Base-by-base conservation (phyloP, 2,329 filamentous ascomycete genomes). In the Tolypocladium sp. region DNA sequence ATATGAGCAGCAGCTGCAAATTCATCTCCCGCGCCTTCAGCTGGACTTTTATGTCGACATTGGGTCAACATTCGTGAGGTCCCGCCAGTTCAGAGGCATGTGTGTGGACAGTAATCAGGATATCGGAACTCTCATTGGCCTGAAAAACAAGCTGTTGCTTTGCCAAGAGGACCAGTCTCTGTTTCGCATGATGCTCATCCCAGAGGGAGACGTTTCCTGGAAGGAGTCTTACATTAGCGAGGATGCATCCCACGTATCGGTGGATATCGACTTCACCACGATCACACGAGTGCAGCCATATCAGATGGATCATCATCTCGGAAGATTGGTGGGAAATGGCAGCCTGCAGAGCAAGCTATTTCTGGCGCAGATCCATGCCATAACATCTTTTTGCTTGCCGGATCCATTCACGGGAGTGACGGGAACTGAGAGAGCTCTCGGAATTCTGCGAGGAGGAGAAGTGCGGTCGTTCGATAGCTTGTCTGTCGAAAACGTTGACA, bases 391-490 rank as follows among this genome's bases (percentile, higher is more conserved):
- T 51, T 79, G 73, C 42, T 65, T 83, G 0, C 76, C 77, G 0
- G 82, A 85, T 62, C 68, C 68, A 0, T 68, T 84, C 0, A 84
- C 79, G 0, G 56, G 63, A 0, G 67, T 69, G 3, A 85, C 82
- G 0, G 83, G 83, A 0, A 82, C 80, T 0, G 82, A 86, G 63
- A 68, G 79, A 38, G 79, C 82, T 0, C 63, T 85, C 0, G 61
- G 65, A 0, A 79, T 82, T 1, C 65, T 86, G 1, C 57, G 57
- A 1, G 80, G 78, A 0, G 79, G 79, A 0, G 74, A 79, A 0
- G 70, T 82, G 0, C 63, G 67, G 15, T 86, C 83, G 0, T 60
- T 63, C 12, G 25, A 52, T 0, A 25, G 2, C 27, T 17, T 58
- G 35, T 35, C 52, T 2, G 17, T 25, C 4, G 30, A 41, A 2